Percentiles rank a stretch among this genome's conserved stretches.
Evolutionary conservation across 331 rosid genomes (phyloP).

Genomic region (Rhamnella rubrinervis): DNA sequence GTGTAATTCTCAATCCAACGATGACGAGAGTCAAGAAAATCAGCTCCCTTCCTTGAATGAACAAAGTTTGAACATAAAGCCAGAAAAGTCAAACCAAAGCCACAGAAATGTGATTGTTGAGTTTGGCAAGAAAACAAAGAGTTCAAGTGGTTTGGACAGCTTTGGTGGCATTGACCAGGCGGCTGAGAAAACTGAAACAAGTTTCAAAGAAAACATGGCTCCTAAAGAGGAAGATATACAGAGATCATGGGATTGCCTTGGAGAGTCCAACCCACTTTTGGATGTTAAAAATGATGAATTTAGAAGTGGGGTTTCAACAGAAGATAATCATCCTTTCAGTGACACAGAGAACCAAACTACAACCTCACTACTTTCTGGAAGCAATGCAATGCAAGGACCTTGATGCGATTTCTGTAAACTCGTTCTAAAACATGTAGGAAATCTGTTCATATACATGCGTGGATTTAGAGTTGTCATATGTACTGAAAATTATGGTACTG

Average conservation of each 20-base stretch:
- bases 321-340: constrained; percentile 56
- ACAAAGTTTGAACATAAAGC: constrained; percentile 20
- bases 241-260: constrained; percentile 33
- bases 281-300: constrained; percentile 33
- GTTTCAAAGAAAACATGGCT: constrained; percentile 60
- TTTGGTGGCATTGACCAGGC: constrained; percentile 20
- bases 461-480: too few species aligned
- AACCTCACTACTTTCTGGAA: constrained; percentile 42
- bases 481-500: too few species aligned
- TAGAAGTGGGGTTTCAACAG: constrained; percentile 22
- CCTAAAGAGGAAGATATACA: constrained; percentile 48
- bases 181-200: constrained; percentile 34
- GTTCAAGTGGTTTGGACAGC: constrained; percentile 20
- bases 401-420: neutral
- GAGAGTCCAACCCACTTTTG: constrained; percentile 52
- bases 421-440: constrained; percentile 1
- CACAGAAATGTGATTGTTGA: neutral
- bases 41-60: constrained; percentile 18
- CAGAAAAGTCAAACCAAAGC: constrained; percentile 14
- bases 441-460: neutral
- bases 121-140: constrained; percentile 10
- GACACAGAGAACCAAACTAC: constrained; percentile 29
- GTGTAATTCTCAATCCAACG: constrained; percentile 41
- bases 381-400: neutral
- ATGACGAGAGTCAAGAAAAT: constrained; percentile 47